Evolutionary conservation across 495 filamentous ascomycete species (phyloP).

Genomic region (Astrocystis sublimbata): DNA sequence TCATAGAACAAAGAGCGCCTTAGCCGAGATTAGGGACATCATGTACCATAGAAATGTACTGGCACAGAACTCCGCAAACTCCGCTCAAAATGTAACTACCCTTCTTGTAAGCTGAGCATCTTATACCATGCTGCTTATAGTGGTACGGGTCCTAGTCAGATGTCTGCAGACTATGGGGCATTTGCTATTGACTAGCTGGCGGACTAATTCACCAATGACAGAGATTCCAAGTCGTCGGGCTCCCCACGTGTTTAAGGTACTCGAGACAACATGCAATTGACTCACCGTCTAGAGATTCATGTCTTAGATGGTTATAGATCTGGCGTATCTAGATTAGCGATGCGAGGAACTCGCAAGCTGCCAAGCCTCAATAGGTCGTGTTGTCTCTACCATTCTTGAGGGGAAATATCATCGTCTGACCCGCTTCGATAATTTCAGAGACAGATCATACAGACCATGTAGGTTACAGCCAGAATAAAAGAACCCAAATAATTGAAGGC

Average conservation of each 20-base stretch:
- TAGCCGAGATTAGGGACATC: neutral
- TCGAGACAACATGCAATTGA: neutral
- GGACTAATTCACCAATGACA: neutral
- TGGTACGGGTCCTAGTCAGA: neutral
- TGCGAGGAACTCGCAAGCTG: too few species aligned
- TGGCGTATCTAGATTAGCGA: too few species aligned
- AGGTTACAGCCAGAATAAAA: too few species aligned
- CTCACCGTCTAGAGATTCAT: too few species aligned
- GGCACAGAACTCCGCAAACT: neutral
- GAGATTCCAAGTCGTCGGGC: neutral
- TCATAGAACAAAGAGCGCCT: neutral
- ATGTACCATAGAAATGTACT: neutral
- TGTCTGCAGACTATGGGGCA: neutral
- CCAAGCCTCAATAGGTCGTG: too few species aligned
- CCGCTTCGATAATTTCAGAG: too few species aligned
- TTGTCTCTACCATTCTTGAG: too few species aligned
- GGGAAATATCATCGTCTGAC: too few species aligned
- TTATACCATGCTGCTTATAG: neutral
- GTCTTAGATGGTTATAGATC: too few species aligned
- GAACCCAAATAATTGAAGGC: too few species aligned
- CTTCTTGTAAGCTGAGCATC: neutral
- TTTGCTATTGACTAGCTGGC: neutral
- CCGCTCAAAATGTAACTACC: neutral
- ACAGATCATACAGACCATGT: too few species aligned
- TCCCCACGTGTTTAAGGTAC: neutral